Conservation (phyloP, 2,329 filamentous ascomycete species). For the Neophaeococcomyces aloes region DNA sequence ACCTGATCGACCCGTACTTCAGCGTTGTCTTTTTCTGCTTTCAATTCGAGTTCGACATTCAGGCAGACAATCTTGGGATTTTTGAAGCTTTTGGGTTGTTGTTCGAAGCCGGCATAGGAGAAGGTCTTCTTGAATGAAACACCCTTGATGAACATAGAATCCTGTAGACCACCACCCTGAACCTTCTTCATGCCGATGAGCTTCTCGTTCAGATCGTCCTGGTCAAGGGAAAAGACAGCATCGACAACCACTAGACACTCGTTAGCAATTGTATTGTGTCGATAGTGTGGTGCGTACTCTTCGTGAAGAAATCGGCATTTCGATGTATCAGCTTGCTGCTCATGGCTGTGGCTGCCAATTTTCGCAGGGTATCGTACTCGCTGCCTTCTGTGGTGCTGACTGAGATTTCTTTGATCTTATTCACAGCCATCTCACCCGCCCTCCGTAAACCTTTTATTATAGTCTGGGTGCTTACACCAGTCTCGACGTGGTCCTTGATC, state of each 20-base stretch:
- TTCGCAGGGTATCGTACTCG: constrained; percentile 75
- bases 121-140: constrained; percentile 99
- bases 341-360: constrained; percentile 93
- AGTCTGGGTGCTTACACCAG: constrained; percentile 91
- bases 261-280: constrained; percentile 14
- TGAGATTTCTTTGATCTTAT: constrained; percentile 97
- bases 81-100: constrained; percentile 91
- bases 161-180: constrained; percentile 86
- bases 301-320: constrained; percentile 93
- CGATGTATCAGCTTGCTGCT: constrained; percentile 98
- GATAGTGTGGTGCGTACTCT: constrained; percentile 52
- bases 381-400: constrained; percentile 72
- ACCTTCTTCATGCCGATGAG: constrained; percentile 98
- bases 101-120: constrained; percentile 96
- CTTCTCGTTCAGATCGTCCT: constrained; percentile 94
- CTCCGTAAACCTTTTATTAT: constrained; percentile 93
- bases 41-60: constrained; percentile 95
- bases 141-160: constrained; percentile 92
- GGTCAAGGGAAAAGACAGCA: constrained; percentile 86
- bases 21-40: constrained; percentile 98
- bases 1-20: constrained; percentile 97
- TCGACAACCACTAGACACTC: constrained; percentile 79
- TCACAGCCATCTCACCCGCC: constrained; percentile 81
- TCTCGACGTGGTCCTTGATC: constrained; percentile 89
- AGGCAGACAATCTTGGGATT: constrained; percentile 94